Conservation (phyloP, 768 basidiomycete genomes). For the Suillus cothurnatus region DNA sequence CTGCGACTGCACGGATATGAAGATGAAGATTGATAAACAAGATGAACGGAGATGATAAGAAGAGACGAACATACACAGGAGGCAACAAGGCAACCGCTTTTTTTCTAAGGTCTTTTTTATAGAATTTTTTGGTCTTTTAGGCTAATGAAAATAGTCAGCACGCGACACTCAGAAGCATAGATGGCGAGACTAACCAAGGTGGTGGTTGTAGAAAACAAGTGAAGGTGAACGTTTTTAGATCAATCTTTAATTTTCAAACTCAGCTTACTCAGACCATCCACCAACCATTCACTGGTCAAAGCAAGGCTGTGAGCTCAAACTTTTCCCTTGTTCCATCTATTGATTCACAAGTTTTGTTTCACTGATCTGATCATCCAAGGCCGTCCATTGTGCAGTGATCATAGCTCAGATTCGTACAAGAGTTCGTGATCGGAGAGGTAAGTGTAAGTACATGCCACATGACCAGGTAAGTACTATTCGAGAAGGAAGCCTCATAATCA, state of each 20-base stretch:
- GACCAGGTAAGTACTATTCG: conserved; percentile 8
- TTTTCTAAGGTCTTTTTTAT: conserved; percentile 71
- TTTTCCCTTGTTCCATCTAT: background rate
- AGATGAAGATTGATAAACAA: conserved; percentile 20
- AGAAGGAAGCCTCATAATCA: conserved; percentile 36
- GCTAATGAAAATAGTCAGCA: conserved; percentile 36
- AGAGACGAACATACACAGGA: conserved; percentile 56
- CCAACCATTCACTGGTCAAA: background rate
- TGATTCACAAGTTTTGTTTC: background rate
- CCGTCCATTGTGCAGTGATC: background rate
- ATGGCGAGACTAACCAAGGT: conserved; percentile 54
- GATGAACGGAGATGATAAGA: conserved; percentile 16
- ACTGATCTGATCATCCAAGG: background rate
- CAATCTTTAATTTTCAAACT: conserved; percentile 41
- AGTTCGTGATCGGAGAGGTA: conserved; percentile 7
- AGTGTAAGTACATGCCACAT: conserved; percentile 22
- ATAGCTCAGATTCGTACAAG: conserved; percentile 1
- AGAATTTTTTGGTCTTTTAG: conserved; percentile 59
- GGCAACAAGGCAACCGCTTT: conserved; percentile 78
- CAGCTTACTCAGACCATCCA: conserved; percentile 28
- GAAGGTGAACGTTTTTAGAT: conserved; percentile 20
- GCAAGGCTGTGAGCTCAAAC: background rate
- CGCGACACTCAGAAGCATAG: conserved; percentile 16
- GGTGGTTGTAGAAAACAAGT: conserved; percentile 60
- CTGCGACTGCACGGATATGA: conserved; percentile 46